A percentile compares a stretch with the other conserved stretches of the same genome.
Evolutionary conservation across 2,329 filamentous ascomycete genomes (phyloP).

Genomic region (Sporothrix euskadiensis): DNA sequence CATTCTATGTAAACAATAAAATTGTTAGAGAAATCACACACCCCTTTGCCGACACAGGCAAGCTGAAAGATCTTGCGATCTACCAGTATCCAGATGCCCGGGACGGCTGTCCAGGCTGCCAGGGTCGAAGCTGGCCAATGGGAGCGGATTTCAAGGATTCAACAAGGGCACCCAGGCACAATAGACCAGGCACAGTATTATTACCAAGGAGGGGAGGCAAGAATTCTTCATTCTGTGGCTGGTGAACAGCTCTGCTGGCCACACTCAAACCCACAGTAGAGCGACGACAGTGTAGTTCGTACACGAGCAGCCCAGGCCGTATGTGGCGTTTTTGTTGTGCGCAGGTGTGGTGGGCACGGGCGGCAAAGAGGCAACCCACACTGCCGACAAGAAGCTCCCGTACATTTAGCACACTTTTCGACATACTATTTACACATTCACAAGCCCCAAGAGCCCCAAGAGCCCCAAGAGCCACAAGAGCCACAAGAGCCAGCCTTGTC

Average conservation of each 20-base stretch:
- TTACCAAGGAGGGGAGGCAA: not conserved
- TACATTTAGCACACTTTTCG: not conserved
- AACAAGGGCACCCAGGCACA: not conserved
- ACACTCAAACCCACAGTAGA: not conserved
- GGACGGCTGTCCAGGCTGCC: not conserved
- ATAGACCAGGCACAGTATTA: not conserved
- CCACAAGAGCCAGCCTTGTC: not conserved
- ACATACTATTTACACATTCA: not conserved
- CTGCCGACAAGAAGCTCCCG: not conserved
- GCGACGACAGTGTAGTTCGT: not conserved
- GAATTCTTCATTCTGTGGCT: not conserved
- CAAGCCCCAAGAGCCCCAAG: not conserved
- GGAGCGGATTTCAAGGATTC: not conserved
- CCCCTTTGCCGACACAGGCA: constrained; percentile 15
- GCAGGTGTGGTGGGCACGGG: not conserved
- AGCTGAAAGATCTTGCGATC: constrained; percentile 26
- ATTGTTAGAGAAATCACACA: not conserved
- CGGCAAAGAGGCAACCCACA: constrained; percentile 17
- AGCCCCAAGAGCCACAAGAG: not conserved
- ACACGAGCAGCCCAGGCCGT: not conserved
- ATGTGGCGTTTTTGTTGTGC: constrained; percentile 12
- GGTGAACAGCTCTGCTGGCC: constrained; percentile 1
- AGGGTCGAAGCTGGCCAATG: not conserved
- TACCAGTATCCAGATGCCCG: constrained; percentile 16
- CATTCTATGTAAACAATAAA: not conserved